Evolutionary conservation across 768 basidiomycete species (phyloP).

Genomic region (Gymnopilus dilepis): DNA sequence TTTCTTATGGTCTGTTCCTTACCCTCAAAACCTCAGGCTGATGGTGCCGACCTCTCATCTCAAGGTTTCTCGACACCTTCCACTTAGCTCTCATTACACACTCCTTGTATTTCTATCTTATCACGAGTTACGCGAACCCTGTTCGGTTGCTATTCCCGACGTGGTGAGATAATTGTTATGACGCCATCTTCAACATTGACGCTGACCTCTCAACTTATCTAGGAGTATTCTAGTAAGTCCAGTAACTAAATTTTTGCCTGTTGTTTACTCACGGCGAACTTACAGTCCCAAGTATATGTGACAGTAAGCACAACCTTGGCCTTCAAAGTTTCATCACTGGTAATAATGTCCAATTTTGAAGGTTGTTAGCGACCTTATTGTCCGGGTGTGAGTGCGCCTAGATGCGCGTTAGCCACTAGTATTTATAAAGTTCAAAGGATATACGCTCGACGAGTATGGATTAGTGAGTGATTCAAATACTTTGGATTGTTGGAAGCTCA

Average conservation of each 20-base stretch:
- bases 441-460: constrained; percentile 23
- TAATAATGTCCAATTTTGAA: constrained; percentile 8
- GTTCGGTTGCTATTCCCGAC: constrained; percentile 29
- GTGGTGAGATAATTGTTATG: constrained; percentile 30
- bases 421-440: too few species aligned
- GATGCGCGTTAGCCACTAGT: too few species aligned
- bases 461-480: not conserved
- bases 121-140: constrained; percentile 38
- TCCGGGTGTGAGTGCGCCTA: constrained; percentile 32
- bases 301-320: constrained; percentile 26
- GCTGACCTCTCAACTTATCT: not conserved
- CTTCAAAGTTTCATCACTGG: not conserved
- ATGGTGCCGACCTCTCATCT: not conserved
- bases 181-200: not conserved
- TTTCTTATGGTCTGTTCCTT: not conserved
- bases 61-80: constrained; percentile 41
- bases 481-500: not conserved
- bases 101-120: constrained; percentile 40
- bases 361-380: constrained; percentile 35
- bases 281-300: constrained; percentile 32
- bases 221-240: constrained; percentile 34
- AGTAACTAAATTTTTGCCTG: not conserved
- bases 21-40: too few species aligned
- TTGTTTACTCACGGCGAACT: not conserved
- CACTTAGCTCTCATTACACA: constrained; percentile 40